phyloP scores from a whole-genome alignment of 2,329 filamentous ascomycete genomes.

The Fusarium citri region DNA sequence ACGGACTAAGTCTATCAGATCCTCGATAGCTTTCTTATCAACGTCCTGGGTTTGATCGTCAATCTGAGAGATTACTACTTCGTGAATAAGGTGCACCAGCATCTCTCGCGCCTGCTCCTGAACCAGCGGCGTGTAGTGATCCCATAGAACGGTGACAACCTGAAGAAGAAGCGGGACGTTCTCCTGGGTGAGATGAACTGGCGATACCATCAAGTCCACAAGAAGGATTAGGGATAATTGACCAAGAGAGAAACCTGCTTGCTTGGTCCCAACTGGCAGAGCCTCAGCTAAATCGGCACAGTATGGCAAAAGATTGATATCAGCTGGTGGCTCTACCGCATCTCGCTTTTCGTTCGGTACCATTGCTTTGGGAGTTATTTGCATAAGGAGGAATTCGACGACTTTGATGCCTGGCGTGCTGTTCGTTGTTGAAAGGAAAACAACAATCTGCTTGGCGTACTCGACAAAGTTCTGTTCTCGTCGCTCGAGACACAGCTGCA shows the following conservation, averaged over 20 bases:
- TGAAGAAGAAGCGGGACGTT: conserved; percentile 89
- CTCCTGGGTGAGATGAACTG: conserved; percentile 81
- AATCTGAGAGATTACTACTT: conserved; percentile 84
- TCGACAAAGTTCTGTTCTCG: conserved; percentile 98
- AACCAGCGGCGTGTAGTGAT: conserved; percentile 94
- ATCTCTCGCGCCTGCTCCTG: conserved; percentile 98
- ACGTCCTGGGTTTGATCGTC: conserved; percentile 73
- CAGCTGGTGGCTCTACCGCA: conserved; percentile 75
- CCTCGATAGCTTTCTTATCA: conserved; percentile 82
- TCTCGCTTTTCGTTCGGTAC: conserved; percentile 87
- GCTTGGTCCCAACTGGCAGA: conserved; percentile 88
- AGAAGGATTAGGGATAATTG: conserved; percentile 93
- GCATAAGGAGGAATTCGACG: conserved; percentile 90
- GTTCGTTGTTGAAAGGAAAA: conserved; percentile 87
- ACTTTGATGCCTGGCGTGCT: conserved; percentile 85
- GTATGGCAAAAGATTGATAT: conserved; percentile 83
- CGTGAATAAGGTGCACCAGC: conserved; percentile 97
- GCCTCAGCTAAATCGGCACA: conserved; percentile 85
- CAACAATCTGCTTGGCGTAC: conserved; percentile 97
- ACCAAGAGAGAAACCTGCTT: conserved; percentile 89
- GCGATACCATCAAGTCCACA: conserved; percentile 95
- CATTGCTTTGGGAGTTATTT: conserved; percentile 97
- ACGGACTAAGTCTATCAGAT: conserved; percentile 87
- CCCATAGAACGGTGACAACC: conserved; percentile 94
- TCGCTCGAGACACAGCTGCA: conserved; percentile 89